These are phyloP conservation scores for Adansonia madagascariensis DNA, from an alignment of 441 rosid genomes.

Conservation along the genomic window DNA sequence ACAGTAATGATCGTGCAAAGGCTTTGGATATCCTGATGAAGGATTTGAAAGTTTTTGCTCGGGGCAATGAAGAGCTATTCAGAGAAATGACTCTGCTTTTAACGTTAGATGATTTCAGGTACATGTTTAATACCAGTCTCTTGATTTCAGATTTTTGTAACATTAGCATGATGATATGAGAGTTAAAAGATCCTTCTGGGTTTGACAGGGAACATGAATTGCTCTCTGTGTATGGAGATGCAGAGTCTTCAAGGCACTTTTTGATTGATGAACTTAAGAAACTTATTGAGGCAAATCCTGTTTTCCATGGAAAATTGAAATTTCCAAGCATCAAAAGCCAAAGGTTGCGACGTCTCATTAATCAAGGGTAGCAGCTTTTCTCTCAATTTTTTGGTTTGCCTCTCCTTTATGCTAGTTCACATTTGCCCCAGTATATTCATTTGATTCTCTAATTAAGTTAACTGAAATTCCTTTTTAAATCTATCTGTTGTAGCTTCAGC, in stretches of 20 bases:
- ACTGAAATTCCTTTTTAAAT: conserved; percentile 2
- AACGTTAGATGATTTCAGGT: conserved; percentile 56
- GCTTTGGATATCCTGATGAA: conserved; percentile 61
- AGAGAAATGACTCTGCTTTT: conserved; percentile 58
- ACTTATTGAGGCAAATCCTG: conserved; percentile 56
- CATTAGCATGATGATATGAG: conserved; percentile 11
- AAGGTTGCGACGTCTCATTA: conserved; percentile 55
- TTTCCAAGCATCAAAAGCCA: conserved; percentile 48
- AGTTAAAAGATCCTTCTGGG: conserved; percentile 15
- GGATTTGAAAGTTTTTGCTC: conserved; percentile 55
- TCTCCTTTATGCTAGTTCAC: not conserved
- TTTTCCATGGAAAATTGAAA: conserved; percentile 49
- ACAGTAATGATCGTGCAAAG: conserved; percentile 52
- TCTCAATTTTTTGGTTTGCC: not conserved
- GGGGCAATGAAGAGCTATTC: conserved; percentile 43
- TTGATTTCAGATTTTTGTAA: conserved; percentile 12
- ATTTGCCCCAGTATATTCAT: not conserved
- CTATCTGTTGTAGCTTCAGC: conserved; percentile 20
- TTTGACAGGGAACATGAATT: conserved; percentile 52
- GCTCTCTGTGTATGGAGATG: conserved; percentile 51
- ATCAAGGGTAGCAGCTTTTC: conserved; percentile 49
- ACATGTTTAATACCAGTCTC: not conserved
- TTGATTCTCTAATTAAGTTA: not conserved
- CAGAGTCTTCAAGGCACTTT: conserved; percentile 45
- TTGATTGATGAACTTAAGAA: conserved; percentile 50